phyloP scores from a whole-genome alignment of 2,329 filamentous ascomycete genomes.

The Albophoma yamanashiensis region DNA sequence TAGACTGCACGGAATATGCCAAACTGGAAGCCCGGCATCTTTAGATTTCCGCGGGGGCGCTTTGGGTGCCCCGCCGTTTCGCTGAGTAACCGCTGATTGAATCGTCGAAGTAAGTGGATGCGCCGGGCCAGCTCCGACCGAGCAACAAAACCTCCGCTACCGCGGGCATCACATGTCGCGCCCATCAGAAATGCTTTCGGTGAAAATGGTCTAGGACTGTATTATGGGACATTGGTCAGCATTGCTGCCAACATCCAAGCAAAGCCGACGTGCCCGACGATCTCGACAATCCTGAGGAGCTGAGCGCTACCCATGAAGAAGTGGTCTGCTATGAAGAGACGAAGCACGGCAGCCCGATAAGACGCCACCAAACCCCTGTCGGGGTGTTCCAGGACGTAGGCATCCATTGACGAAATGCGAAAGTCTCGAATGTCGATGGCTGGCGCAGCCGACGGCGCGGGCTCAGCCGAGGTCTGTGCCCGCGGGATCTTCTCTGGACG shows the following conservation, averaged over 20 bases:
- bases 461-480: conserved; percentile 28
- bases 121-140: neutral
- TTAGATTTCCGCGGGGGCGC: neutral
- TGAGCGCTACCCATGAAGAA: conserved; percentile 24
- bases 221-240: neutral
- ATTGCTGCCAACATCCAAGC: conserved; percentile 3
- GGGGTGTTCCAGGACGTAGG: conserved; percentile 28
- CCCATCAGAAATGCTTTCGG: neutral
- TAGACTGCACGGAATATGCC: neutral
- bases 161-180: neutral
- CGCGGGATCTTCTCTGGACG: conserved; percentile 28
- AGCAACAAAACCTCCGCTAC: neutral
- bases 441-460: neutral
- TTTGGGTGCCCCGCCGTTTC: neutral
- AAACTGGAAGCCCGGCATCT: neutral
- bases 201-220: neutral
- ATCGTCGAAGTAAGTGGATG: neutral
- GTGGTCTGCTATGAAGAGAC: conserved; percentile 33
- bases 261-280: conserved; percentile 7
- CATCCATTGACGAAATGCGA: conserved; percentile 40
- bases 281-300: conserved; percentile 15
- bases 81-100: neutral
- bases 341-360: conserved; percentile 28
- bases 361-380: conserved; percentile 12
- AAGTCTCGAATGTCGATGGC: conserved; percentile 33